These are phyloP conservation scores for Parietichytrium sp. DNA, from an alignment of 108 stramenopile genomes.

Conservation along the genomic window DNA sequence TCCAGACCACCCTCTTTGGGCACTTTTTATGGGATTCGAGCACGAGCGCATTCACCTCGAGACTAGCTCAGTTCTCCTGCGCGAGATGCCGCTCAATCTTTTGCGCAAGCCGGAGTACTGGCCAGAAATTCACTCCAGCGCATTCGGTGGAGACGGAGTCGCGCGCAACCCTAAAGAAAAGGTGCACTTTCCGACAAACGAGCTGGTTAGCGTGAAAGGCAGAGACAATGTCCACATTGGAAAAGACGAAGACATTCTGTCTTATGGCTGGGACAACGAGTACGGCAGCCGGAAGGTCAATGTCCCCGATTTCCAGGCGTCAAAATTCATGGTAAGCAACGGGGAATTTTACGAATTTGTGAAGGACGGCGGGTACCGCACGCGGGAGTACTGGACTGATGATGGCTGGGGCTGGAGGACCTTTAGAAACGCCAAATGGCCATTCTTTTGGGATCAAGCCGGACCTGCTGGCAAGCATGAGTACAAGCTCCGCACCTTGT, in stretches of 20 bases:
- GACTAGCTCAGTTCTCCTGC: constrained; percentile 83
- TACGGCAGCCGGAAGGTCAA: constrained; percentile 76
- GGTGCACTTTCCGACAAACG: constrained; percentile 30
- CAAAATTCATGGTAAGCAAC: constrained; percentile 84
- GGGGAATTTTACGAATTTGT: constrained; percentile 91
- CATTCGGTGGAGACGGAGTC: not conserved
- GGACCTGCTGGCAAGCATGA: constrained; percentile 83
- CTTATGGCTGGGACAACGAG: constrained; percentile 94
- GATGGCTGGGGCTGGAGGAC: constrained; percentile 87
- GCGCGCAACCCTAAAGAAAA: not conserved
- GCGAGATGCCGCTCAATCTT: constrained; percentile 75
- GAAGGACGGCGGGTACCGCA: constrained; percentile 79
- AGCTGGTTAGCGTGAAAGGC: constrained; percentile 42
- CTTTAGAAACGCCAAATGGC: constrained; percentile 86
- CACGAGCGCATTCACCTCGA: constrained; percentile 93
- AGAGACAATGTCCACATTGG: constrained; percentile 69
- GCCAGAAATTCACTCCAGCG: constrained; percentile 32
- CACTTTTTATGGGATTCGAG: constrained; percentile 81
- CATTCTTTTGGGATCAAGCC: constrained; percentile 78
- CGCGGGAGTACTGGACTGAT: constrained; percentile 73
- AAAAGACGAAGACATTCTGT: constrained; percentile 79
- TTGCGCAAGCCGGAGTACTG: constrained; percentile 76
- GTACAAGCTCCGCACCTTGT: constrained; percentile 79
- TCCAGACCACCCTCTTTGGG: constrained; percentile 82
- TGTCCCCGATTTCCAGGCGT: constrained; percentile 76